Conservation (phyloP, 345 rosid genomes). For the Eutrema japonicum region DNA sequence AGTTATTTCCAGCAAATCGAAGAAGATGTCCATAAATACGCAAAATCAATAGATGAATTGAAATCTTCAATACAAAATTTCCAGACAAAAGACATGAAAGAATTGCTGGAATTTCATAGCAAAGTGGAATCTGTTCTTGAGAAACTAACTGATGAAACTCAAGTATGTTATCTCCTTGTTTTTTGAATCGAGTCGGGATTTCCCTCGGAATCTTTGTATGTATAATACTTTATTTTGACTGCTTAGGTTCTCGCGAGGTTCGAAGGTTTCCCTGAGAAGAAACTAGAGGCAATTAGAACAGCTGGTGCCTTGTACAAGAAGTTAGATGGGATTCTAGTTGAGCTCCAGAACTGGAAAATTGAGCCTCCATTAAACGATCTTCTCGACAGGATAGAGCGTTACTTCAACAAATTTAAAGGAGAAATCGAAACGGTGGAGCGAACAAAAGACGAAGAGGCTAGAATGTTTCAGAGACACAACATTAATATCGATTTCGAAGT, state of each 20-base stretch:
- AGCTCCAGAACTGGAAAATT: slow-evolving; percentile 62
- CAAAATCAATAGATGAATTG: slow-evolving; percentile 50
- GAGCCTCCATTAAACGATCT: slow-evolving; percentile 59
- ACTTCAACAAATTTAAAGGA: slow-evolving; percentile 63
- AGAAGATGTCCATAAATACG: slow-evolving; percentile 58
- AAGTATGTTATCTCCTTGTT: slow-evolving; percentile 42
- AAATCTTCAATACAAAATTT: slow-evolving; percentile 51
- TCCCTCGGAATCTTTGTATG: not conserved
- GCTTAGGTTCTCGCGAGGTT: slow-evolving; percentile 64
- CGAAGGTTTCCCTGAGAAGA: slow-evolving; percentile 69
- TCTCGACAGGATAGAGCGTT: slow-evolving; percentile 58
- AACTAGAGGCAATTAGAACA: slow-evolving; percentile 61
- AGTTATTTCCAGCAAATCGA: slow-evolving; percentile 71
- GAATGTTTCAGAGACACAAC: slow-evolving; percentile 52
- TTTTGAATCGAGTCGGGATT: not conserved
- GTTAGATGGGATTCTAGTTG: slow-evolving; percentile 50
- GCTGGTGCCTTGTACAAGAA: slow-evolving; percentile 59
- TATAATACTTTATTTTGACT: not conserved
- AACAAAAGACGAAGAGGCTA: slow-evolving; percentile 64
- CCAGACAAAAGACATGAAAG: slow-evolving; percentile 59
- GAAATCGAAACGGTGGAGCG: slow-evolving; percentile 64
- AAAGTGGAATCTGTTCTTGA: slow-evolving; percentile 58
- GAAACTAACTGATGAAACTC: slow-evolving; percentile 64
- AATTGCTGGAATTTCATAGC: slow-evolving; percentile 58
- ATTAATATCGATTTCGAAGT: slow-evolving; percentile 60